phyloP scores from a whole-genome alignment of 1,139 yeast species.

The Hemisphaericaspora subhashii region DNA sequence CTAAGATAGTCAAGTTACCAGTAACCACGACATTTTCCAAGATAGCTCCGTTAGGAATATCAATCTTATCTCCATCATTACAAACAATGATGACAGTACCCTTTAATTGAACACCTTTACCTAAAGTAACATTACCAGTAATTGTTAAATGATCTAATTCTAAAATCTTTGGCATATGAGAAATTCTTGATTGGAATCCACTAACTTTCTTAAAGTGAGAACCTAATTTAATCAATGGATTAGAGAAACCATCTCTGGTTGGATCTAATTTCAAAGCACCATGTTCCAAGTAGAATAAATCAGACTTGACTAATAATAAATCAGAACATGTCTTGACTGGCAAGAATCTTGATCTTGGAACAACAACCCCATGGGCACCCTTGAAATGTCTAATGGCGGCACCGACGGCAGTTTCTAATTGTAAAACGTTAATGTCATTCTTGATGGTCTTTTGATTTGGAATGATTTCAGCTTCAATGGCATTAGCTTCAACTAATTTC shows the following conservation, averaged over 20 bases:
- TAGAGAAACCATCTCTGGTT: conserved; percentile 79
- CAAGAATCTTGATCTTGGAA: conserved; percentile 95
- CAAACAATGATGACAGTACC: conserved; percentile 98
- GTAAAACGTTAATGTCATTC: conserved; percentile 81
- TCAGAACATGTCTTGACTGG: conserved; percentile 98
- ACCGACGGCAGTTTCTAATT: conserved; percentile 98
- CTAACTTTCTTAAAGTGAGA: conserved; percentile 94
- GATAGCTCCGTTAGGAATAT: conserved; percentile 93
- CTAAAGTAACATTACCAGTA: conserved; percentile 92
- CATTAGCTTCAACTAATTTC: conserved; percentile 82
- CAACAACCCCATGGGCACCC: conserved; percentile 97
- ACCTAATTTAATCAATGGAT: conserved; percentile 94
- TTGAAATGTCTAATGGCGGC: conserved; percentile 97
- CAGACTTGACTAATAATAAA: conserved; percentile 92
- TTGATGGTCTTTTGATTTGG: conserved; percentile 88
- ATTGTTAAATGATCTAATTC: conserved; percentile 97
- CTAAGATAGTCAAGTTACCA: conserved; percentile 92
- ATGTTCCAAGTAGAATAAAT: conserved; percentile 84
- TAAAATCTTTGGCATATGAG: conserved; percentile 94
- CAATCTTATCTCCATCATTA: conserved; percentile 95
- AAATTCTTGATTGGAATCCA: conserved; percentile 84
- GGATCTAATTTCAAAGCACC: conserved; percentile 88
- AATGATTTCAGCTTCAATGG: conserved; percentile 87
- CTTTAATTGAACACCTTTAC: conserved; percentile 86
- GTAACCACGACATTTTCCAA: conserved; percentile 96